Base-by-base conservation (phyloP, 2,329 filamentous ascomycete genomes). In the Apiospora phragmitis region DNA sequence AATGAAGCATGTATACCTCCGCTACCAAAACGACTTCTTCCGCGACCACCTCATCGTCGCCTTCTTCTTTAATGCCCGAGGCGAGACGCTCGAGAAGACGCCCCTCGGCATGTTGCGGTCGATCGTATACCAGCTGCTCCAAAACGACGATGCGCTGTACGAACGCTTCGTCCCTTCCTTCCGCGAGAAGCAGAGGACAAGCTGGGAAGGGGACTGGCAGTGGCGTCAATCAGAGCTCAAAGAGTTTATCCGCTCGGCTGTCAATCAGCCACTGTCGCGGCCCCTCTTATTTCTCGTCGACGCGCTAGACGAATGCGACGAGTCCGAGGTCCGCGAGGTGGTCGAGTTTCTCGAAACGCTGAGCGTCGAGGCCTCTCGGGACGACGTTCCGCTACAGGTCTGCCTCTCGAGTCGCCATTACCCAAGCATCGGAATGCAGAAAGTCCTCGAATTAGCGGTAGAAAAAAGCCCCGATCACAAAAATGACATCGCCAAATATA, bases 1-100 rank as follows among this genome's bases (percentile, higher is more conserved):
- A 38, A 77, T 77, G 73, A 76, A 74, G 35, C 72, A 74, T 45
- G 71, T 67, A 16, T 65, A 75, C 8, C 45, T 65, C 2, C 26
- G 70, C 24, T 72, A 47, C 32, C 51, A 72, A 29, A 29, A 51
- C 4, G 42, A 32, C 0, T 72, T 75, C 38, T 43, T 67, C 21
- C 11, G 21, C 4, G 41, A 71, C 24, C 62, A 71, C 49, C n/a
- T 69, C 5, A 72, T 76, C 29, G 62, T 72, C 2, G 32, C 72
- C 0, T 75, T 71, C 65, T 77, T 76, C 55, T 77, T 77, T 55
- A 76, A 76, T 43, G 71, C 73, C 21, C 71, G 75, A 3, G 75
- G 75, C 3, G 49, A 12, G 3, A 11, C 9, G 14, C 72, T 76
- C 1, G 75, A 77, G 45, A 77, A 74, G n/a, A 71, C 72, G 9